Evolutionary conservation across 2,329 filamentous ascomycete genomes (phyloP), one percentile per base, ranked within the genome.

Genomic region (Colletotrichum godetiae): DNA sequence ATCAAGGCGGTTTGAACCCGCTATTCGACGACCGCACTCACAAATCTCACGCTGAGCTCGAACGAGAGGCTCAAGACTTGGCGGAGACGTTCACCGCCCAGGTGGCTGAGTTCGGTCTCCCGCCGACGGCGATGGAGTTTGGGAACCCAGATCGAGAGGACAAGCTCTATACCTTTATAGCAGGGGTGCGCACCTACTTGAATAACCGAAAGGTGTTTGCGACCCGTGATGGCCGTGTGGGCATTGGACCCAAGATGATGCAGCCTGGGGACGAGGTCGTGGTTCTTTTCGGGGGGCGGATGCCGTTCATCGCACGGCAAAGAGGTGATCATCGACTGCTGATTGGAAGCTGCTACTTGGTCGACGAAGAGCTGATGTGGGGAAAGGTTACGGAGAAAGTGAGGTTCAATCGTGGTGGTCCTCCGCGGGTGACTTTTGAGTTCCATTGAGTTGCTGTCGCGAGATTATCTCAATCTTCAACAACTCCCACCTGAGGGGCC

Each of bases 351-450:
- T 76, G 74, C 33, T 68, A 65, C 27, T 29, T 76, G 35, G 46
- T 60, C n/a, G 74, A 76, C 53, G 73, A 76, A 19, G 61, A 76
- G 27, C 33, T 76, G 42, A 76, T 76, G 66, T 73, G 62, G 57
- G 74, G 74, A 2, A 63, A 72, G 33, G 24, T 75, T 4, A 75
- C 74, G 1, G 65, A 73, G 13, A 65, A 53, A 7, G 67, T 70
- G 42, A 73, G 58, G 46, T 67, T 31, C 19, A 64, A 69, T 49
- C 53, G 49, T 5, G 69, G 69, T 24, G 66, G 57, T 22, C 65
- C 69, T 63, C 59, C 15, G 12, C 55, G 31, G 8, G 55, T 73
- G 31, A 60, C 33, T 10, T 73, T 71, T 66, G 70, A 66, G 15
- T 66, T 73, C 27, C 65, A 67, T 60, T 67, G 15, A 37, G 15